phyloP scores from a whole-genome alignment of 2,329 filamentous ascomycete species.

The Sphaerulina vaccinii region DNA sequence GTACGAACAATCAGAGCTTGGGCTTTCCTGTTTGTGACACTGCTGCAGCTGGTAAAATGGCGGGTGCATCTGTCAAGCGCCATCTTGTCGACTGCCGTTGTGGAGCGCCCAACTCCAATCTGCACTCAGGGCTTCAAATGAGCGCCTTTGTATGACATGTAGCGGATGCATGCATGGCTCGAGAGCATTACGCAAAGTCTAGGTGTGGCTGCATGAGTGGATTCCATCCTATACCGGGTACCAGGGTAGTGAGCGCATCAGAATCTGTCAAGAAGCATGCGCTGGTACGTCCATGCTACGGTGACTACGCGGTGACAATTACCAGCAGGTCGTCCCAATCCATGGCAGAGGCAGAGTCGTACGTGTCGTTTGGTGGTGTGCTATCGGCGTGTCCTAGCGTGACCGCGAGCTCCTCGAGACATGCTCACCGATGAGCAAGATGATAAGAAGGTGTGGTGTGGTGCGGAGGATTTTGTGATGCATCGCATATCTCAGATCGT shows the following conservation, averaged over 20 bases:
- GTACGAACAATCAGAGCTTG: conserved; percentile 15
- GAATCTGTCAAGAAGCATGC: conserved; percentile 33
- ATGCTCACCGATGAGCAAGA: neutral
- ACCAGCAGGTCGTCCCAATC: conserved; percentile 13
- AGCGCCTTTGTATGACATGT: conserved; percentile 20
- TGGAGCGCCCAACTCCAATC: conserved; percentile 17
- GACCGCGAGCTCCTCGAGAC: conserved; percentile 8
- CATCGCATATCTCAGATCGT: conserved; percentile 18
- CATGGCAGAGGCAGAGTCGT: conserved; percentile 18
- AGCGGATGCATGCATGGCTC: conserved; percentile 20
- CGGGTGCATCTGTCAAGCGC: conserved; percentile 19
- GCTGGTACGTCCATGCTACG: conserved; percentile 21
- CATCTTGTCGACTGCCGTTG: conserved; percentile 11
- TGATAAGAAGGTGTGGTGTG: neutral
- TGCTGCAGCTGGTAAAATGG: conserved; percentile 27
- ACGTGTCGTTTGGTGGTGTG: conserved; percentile 17
- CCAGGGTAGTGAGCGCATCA: conserved; percentile 27
- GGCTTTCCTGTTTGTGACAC: conserved; percentile 26
- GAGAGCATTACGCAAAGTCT: conserved; percentile 27
- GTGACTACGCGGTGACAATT: conserved; percentile 28
- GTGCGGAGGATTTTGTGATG: conserved; percentile 19
- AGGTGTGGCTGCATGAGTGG: conserved; percentile 35
- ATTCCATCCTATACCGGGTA: conserved; percentile 30
- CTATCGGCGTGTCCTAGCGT: conserved; percentile 23
- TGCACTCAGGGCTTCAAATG: conserved; percentile 15